These are phyloP conservation scores for Fusarium stilboides DNA, from an alignment of 2,329 filamentous ascomycete species.

Conservation along the genomic window DNA sequence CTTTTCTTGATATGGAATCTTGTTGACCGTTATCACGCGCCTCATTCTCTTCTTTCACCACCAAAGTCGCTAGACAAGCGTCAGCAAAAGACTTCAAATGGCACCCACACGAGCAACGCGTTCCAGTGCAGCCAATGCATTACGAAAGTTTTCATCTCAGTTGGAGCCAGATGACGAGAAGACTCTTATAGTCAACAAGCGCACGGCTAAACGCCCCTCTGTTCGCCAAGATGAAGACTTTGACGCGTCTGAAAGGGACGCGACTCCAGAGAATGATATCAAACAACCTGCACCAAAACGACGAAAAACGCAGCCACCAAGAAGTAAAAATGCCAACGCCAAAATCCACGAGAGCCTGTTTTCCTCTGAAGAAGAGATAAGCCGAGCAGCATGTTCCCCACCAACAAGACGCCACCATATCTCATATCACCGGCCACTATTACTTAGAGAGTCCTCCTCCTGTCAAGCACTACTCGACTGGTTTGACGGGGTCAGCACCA, in stretches of 20 bases:
- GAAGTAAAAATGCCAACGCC: conserved; percentile 20
- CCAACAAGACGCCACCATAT: conserved; percentile 54
- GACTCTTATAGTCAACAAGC: not conserved
- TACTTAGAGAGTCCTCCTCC: conserved; percentile 58
- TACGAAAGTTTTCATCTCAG: conserved; percentile 42
- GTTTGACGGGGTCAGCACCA: conserved; percentile 65
- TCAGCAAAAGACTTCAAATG: conserved; percentile 23
- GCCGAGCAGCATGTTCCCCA: conserved; percentile 29
- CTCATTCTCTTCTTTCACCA: not conserved
- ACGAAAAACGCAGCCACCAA: conserved; percentile 41
- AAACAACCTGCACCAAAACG: conserved; percentile 43
- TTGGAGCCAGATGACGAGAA: conserved; percentile 32
- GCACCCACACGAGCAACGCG: conserved; percentile 38
- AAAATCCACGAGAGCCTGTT: conserved; percentile 42
- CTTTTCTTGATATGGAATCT: not conserved
- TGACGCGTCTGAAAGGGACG: conserved; percentile 46
- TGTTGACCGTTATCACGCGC: not conserved
- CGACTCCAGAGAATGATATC: conserved; percentile 32
- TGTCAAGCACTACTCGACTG: conserved; percentile 62
- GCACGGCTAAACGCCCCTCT: conserved; percentile 33
- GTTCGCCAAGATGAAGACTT: conserved; percentile 33
- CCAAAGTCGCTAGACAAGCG: not conserved
- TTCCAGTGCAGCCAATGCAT: conserved; percentile 40
- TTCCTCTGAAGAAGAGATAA: conserved; percentile 9
- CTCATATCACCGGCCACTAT: conserved; percentile 66